Conservation (phyloP, 805 yeast species). For the Ogataea neopini region DNA sequence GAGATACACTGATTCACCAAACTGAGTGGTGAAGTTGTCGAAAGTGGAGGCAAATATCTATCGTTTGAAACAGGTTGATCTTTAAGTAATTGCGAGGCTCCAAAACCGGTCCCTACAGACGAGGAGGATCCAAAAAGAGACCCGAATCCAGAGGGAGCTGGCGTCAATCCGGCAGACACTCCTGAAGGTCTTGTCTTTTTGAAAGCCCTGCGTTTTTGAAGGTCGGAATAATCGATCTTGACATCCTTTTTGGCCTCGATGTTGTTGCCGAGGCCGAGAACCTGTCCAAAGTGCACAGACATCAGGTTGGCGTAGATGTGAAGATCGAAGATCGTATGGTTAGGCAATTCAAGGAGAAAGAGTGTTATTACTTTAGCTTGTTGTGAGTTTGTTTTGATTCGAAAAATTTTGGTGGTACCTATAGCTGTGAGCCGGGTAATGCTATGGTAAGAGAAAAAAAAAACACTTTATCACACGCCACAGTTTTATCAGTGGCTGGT, state of each 20-base stretch:
- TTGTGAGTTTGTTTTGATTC: constrained; percentile 13
- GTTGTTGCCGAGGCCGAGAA: constrained; percentile 25
- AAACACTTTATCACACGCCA: not conserved
- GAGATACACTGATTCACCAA: constrained; percentile 67
- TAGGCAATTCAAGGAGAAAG: not conserved
- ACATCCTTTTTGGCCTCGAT: constrained; percentile 15
- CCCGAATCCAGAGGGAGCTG: constrained; percentile 15
- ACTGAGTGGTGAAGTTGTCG: constrained; percentile 52
- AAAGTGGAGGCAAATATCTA: constrained; percentile 46
- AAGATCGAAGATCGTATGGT: not conserved
- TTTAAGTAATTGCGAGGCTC: constrained; percentile 20
- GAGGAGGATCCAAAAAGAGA: constrained; percentile 14
- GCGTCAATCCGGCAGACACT: not conserved
- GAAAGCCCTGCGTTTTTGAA: constrained; percentile 32
- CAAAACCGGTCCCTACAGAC: constrained; percentile 16
- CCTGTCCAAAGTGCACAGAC: constrained; percentile 34
- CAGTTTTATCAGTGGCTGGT: not conserved
- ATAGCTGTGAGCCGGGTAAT: not conserved
- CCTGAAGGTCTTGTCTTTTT: constrained; percentile 18
- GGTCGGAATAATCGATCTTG: constrained; percentile 26
- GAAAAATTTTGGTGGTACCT: constrained; percentile 4
- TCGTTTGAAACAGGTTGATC: constrained; percentile 18
- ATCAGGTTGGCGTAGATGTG: constrained; percentile 11
- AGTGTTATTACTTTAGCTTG: constrained; percentile 3
- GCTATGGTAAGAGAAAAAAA: not conserved